These are phyloP conservation scores for Geranium brycei DNA, from an alignment of 345 rosid genomes.

Conservation along the genomic window DNA sequence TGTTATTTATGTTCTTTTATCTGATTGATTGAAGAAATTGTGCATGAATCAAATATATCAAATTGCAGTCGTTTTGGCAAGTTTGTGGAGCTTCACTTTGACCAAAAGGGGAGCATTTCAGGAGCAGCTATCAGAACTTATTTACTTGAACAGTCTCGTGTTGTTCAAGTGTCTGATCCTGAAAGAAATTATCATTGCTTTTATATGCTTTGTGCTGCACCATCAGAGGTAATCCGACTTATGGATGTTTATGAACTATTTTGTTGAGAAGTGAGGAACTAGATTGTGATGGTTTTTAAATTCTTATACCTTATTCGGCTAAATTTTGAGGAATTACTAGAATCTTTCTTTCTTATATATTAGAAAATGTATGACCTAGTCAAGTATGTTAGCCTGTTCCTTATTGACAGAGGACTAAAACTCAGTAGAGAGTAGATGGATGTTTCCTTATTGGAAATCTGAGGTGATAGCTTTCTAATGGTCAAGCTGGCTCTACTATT, in stretches of 20 bases:
- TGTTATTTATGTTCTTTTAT: constrained; percentile 3
- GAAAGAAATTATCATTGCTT: constrained; percentile 99
- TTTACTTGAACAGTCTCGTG: constrained; percentile 88
- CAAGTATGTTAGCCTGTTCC: too few species aligned
- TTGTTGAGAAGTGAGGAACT: not conserved
- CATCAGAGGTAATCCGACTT: constrained; percentile 39
- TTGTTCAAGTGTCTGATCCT: constrained; percentile 96
- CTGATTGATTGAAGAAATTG: constrained; percentile 9
- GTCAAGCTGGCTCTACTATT: too few species aligned
- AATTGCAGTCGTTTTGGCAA: constrained; percentile 90
- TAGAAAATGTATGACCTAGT: too few species aligned
- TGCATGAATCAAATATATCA: constrained; percentile 9
- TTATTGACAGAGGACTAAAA: too few species aligned
- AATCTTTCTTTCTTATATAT: too few species aligned
- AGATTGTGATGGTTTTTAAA: not conserved
- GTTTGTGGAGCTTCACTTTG: constrained; percentile 94
- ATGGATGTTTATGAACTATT: not conserved
- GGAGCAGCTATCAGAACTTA: constrained; percentile 99
- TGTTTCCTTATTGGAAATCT: too few species aligned
- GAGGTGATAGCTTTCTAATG: too few species aligned
- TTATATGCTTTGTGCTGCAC: constrained; percentile 98
- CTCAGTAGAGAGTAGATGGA: too few species aligned
- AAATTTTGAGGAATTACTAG: too few species aligned
- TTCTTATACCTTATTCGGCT: too few species aligned
- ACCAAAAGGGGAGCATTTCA: constrained; percentile 67